Percentiles rank a stretch among this genome's conserved stretches.
phyloP scores from a whole-genome alignment of 345 rosid species.

The Brassica rapa region DNA sequence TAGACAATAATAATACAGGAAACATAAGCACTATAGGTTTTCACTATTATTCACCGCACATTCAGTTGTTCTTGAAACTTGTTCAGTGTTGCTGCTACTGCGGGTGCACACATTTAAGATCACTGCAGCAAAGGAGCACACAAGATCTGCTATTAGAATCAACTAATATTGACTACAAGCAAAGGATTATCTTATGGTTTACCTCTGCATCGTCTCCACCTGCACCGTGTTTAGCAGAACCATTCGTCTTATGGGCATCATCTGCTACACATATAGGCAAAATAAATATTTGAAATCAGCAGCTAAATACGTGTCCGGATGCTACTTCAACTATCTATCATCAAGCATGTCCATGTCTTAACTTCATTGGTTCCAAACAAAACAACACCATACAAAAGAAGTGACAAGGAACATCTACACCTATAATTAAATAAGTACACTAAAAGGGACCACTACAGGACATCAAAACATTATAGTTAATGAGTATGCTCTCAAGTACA shows the following conservation, averaged over 20 bases:
- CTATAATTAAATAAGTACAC: no score
- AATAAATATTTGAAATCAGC: background rate
- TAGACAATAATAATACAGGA: conserved; percentile 31
- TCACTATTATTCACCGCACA: conserved; percentile 40
- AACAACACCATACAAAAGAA: background rate
- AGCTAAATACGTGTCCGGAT: background rate
- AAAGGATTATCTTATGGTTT: conserved; percentile 16
- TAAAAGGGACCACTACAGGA: background rate
- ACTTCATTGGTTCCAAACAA: background rate
- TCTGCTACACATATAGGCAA: conserved; percentile 37
- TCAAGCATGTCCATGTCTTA: background rate
- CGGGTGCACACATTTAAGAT: conserved; percentile 28
- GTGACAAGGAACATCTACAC: no score
- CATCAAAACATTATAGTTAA: background rate
- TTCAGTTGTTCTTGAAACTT: conserved; percentile 28
- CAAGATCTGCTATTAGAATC: conserved; percentile 1
- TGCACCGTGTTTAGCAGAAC: conserved; percentile 45
- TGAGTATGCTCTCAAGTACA: conserved; percentile 4
- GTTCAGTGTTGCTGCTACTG: conserved; percentile 7
- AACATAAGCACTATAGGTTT: conserved; percentile 18
- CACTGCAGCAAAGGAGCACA: conserved; percentile 31
- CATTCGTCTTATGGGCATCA: conserved; percentile 52
- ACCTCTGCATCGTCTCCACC: conserved; percentile 45
- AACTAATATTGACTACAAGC: background rate
- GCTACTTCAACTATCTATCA: conserved; percentile 20